Evolutionary conservation across 768 basidiomycete genomes (phyloP), one percentile per base, ranked within the genome.

Genomic region (Russula vinacea): DNA sequence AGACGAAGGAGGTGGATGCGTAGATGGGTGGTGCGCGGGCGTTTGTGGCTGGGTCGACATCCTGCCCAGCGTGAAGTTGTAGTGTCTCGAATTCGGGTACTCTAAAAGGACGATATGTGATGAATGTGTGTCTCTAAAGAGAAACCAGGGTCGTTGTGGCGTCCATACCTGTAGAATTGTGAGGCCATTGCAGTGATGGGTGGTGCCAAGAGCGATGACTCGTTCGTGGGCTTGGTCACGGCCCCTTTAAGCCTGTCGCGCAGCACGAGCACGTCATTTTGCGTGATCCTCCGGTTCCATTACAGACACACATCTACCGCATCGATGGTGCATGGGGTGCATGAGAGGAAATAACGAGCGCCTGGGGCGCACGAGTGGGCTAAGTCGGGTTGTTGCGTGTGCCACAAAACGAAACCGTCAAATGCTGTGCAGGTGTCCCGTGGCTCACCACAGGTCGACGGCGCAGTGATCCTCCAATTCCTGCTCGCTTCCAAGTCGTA

Each of bases 1-100:
- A 91, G 22, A 84, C 83, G 65, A 85, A 91, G 68, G 84, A 85
- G 4, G 88, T 87, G 16, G 85, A 77, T 0, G 88, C 84, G 63
- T 90, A 91, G 70, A 93, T 90, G 0, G 91, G 91, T 0, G 84
- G 83, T 3, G 90, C 91, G 3, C 90, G 82, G 5, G 91, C 87
- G 62, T 87, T 85, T 0, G 87, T 89, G 1, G 84, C 71, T 0
- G 82, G 73, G 74, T 89, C 88, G 13, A 82, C 80, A 14, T 74
- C 75, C 66, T 90, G 86, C 1, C 90, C 90, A 19, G 84, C 90
- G 71, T 93, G 90, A 7, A 92, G 78, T 73, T 90, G 89, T 53
- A 92, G 77, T 1, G 89, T 91, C 70, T 92, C 89, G 69, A 91
- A 90, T 70, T 89, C 87, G 54, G 88, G 87, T 44, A 71, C 71